Conservation (phyloP, 768 basidiomycete species). For the Collybia mongolica region DNA sequence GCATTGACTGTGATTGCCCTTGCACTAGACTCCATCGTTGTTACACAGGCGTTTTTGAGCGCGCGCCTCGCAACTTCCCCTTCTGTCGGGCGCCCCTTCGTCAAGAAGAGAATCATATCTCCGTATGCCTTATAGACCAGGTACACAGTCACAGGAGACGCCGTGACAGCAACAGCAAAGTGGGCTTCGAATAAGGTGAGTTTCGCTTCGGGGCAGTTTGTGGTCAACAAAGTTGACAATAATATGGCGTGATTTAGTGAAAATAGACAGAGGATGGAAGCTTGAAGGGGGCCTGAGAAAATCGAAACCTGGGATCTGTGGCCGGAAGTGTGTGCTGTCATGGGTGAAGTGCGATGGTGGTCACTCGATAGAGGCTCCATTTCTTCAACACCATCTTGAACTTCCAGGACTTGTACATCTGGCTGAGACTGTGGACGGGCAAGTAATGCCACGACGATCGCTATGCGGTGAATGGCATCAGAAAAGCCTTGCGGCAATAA, state of each 20-base stretch:
- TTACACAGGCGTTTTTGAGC: too few relatives aligned
- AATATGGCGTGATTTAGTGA: too few relatives aligned
- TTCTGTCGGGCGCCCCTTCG: not conserved
- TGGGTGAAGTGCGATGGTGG: constrained; percentile 10
- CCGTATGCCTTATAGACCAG: constrained; percentile 7
- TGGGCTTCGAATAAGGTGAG: constrained; percentile 18
- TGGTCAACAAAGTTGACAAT: too few relatives aligned
- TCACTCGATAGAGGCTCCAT: not conserved
- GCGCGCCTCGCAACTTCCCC: too few relatives aligned
- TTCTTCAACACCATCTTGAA: too few relatives aligned
- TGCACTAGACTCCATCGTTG: not conserved
- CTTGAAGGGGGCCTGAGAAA: too few relatives aligned
- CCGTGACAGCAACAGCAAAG: constrained; percentile 14
- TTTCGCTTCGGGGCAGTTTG: not conserved
- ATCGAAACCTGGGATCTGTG: too few relatives aligned
- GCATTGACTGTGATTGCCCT: too few relatives aligned
- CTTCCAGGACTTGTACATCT: constrained; percentile 6
- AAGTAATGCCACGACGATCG: not conserved
- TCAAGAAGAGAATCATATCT: not conserved
- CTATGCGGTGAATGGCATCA: too few relatives aligned
- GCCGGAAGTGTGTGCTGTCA: too few relatives aligned
- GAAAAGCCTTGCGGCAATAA: too few relatives aligned
- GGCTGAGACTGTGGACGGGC: not conserved
- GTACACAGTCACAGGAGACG: constrained; percentile 15
- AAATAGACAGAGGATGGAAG: too few relatives aligned